Evolutionary conservation across 2,329 filamentous ascomycete species (phyloP), one percentile per base, ranked within the genome.

Genomic region (Colletotrichum sp.): DNA sequence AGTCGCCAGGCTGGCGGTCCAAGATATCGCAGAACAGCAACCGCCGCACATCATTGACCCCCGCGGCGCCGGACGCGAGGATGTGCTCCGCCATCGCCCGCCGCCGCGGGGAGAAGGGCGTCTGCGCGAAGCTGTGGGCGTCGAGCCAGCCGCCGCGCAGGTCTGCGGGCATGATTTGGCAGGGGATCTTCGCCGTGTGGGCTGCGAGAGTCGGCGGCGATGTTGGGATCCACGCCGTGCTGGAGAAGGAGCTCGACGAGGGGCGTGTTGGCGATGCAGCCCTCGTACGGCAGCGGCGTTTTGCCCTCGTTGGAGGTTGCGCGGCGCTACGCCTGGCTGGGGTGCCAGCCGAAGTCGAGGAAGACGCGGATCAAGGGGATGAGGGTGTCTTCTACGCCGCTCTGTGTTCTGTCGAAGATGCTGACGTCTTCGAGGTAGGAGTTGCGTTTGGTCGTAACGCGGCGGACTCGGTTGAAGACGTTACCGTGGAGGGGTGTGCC

Each of bases 41-140:
- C 57, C 21, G 13, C 1, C 18, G 6, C 57, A 60, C 57, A 0
- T 60, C 57, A 14, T 60, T 13, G 0, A 60, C 26, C 9, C 4
- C 57, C 2, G 14, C 24, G 4, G 28, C 16, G 24, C 57, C 57
- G 24, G 0, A 28, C 6, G 2, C 26, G 57, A 60, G 57, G 57
- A 60, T 4, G 8, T 60, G 26, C 16, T 0, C 57, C 28, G 57
- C 57, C 16, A 60, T 26, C 57, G 26, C 14, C 26, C 57, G 16
- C 9, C 57, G 57, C 1, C 57, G 14, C 14, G 21, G 21, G 0
- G 0, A 0, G 3, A 60, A 60, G 0, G 57, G 57, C 26, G 28
- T 26, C 13, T 0, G 0, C 0, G 52, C 24, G 7, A 57, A 57
- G n/a, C 24, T 24, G 24, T 57, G 6, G 9, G 18, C 9, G 39